Evolutionary conservation across 176 grass and related monocot species (phyloP).

Genomic region (Chrysopogon serrulatus): DNA sequence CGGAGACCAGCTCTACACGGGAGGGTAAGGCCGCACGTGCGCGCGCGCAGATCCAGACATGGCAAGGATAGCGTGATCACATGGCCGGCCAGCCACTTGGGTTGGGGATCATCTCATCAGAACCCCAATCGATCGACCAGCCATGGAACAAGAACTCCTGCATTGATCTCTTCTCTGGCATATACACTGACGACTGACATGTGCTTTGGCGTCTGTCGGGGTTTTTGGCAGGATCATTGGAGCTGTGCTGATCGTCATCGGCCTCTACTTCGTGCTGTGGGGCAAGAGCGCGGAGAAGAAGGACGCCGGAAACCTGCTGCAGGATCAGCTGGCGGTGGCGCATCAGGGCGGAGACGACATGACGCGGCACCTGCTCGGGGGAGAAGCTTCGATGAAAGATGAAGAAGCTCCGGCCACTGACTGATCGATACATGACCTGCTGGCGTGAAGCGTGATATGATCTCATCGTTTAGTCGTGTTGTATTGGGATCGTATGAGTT

Average conservation of each 20-base stretch:
- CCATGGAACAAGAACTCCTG: neutral
- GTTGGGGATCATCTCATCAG: neutral
- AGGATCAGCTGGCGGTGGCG: neutral
- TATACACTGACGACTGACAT: no score
- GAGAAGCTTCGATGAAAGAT: constrained; percentile 37
- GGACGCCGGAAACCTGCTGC: constrained; percentile 11
- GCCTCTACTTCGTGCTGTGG: constrained; percentile 91
- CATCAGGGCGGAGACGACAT: constrained; percentile 30
- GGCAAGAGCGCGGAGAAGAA: constrained; percentile 86
- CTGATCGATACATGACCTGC: neutral
- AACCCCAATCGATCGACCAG: neutral
- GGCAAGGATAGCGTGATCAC: neutral
- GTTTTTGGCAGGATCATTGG: constrained; percentile 65
- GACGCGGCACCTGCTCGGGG: constrained; percentile 46
- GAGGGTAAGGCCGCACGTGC: constrained; percentile 51
- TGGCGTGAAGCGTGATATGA: constrained; percentile 62
- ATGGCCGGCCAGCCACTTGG: no score
- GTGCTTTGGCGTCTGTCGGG: neutral
- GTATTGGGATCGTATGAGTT: neutral
- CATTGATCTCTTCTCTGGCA: constrained; percentile 6
- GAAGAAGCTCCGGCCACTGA: constrained; percentile 21
- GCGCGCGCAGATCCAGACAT: neutral
- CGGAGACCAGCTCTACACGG: constrained; percentile 76
- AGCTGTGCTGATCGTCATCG: constrained; percentile 62
- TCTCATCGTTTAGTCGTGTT: neutral